A percentile compares a stretch with the other conserved stretches of the same genome.
These are phyloP conservation scores for Fragilaria radians DNA, from an alignment of 108 stramenopile genomes.

Conservation along the genomic window DNA sequence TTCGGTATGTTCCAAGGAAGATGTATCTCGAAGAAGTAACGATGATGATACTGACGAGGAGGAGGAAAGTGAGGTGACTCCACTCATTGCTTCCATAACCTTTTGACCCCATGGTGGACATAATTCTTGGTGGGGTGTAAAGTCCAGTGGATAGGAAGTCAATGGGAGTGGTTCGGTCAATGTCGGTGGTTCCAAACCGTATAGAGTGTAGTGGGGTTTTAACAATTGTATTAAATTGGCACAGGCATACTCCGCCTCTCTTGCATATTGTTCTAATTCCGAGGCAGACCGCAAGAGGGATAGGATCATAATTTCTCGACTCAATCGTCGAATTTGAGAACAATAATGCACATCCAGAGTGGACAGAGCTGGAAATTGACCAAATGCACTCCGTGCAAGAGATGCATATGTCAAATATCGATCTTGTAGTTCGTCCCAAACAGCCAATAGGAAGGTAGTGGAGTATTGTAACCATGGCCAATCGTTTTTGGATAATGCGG, in stretches of 20 bases:
- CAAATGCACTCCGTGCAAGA: constrained; percentile 44
- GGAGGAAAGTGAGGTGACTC: too few relatives aligned
- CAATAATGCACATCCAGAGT: constrained; percentile 83
- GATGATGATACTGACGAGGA: too few relatives aligned
- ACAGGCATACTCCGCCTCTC: constrained; percentile 71
- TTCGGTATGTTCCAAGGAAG: constrained; percentile 22
- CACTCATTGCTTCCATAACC: constrained; percentile 66
- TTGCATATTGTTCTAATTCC: constrained; percentile 78
- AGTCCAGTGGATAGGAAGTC: constrained; percentile 78
- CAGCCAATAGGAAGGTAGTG: constrained; percentile 53
- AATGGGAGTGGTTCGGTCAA: constrained; percentile 62
- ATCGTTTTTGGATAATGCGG: constrained; percentile 58
- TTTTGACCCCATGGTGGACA: constrained; percentile 78
- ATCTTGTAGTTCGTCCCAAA: constrained; percentile 61
- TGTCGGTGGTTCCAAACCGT: constrained; percentile 45
- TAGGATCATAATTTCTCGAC: constrained; percentile 75
- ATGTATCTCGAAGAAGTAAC: constrained; percentile 1
- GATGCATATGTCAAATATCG: constrained; percentile 57
- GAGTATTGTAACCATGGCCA: constrained; percentile 59
- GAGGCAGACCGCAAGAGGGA: constrained; percentile 69
- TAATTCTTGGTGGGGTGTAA: constrained; percentile 57
- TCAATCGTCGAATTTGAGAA: constrained; percentile 64
- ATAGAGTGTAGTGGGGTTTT: constrained; percentile 49
- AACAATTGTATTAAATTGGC: constrained; percentile 69
- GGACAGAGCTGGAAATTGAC: constrained; percentile 69